phyloP scores from a whole-genome alignment of 495 filamentous ascomycete genomes.

The Poronia punctata region DNA sequence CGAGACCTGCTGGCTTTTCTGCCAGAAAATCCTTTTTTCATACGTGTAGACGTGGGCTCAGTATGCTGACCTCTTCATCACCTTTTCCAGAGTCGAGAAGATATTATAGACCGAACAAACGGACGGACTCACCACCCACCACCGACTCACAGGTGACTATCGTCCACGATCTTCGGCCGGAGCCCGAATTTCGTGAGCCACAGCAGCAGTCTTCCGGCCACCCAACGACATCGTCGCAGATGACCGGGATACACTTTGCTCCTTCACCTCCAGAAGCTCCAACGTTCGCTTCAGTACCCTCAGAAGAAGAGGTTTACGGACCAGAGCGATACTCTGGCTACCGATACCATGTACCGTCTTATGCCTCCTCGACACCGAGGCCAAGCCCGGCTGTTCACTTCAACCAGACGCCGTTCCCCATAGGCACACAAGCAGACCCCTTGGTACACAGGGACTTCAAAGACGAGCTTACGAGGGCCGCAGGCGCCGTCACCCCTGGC shows the following conservation, averaged over 20 bases:
- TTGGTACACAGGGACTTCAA: constrained; percentile 30
- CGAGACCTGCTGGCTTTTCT: background rate
- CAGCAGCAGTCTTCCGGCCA: background rate
- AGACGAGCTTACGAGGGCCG: constrained; percentile 35
- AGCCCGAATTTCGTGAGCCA: constrained; percentile 1
- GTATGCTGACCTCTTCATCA: constrained; percentile 6
- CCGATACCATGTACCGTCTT: constrained; percentile 4
- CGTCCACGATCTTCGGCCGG: constrained; percentile 11
- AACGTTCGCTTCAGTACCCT: constrained; percentile 25
- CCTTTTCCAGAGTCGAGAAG: constrained; percentile 1
- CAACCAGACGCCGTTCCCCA: constrained; percentile 25
- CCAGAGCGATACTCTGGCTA: constrained; percentile 27
- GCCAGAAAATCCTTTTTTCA: too few relatives aligned
- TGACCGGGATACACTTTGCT: constrained; percentile 25
- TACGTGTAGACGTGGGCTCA: too few relatives aligned
- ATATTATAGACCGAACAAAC: background rate
- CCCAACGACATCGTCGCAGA: constrained; percentile 15
- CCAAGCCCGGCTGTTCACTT: constrained; percentile 19
- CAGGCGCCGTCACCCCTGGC: constrained; percentile 40
- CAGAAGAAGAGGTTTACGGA: constrained; percentile 31
- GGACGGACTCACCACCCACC: constrained; percentile 1
- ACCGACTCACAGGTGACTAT: constrained; percentile 15
- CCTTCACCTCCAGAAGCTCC: constrained; percentile 25
- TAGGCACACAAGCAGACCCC: constrained; percentile 25
- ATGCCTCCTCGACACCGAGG: constrained; percentile 18